Percentiles rank a stretch among this genome's conserved stretches.
These are phyloP conservation scores for Erysimum cheiranthoides DNA, from an alignment of 345 rosid species.

Conservation along the genomic window DNA sequence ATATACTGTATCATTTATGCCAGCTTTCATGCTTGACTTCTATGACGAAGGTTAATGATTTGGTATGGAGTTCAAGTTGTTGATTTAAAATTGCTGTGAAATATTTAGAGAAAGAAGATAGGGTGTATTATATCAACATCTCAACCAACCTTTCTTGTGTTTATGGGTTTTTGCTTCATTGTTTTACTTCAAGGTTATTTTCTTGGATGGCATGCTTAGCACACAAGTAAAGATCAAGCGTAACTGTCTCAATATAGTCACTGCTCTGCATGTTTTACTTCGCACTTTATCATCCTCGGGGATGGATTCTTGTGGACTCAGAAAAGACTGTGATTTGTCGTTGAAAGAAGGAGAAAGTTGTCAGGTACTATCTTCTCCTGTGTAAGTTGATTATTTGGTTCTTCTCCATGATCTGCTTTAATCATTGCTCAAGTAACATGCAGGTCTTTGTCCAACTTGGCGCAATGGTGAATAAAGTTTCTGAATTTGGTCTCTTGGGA, in stretches of 20 bases:
- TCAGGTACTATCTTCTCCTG: slow-evolving; percentile 54
- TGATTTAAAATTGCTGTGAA: slow-evolving; percentile 30
- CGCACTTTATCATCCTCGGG: slow-evolving; percentile 50
- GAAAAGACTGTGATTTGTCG: slow-evolving; percentile 38
- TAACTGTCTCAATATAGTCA: slow-evolving; percentile 66
- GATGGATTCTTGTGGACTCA: slow-evolving; percentile 40
- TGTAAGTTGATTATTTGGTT: slow-evolving; percentile 29
- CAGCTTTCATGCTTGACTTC: slow-evolving; percentile 60
- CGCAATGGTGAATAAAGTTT: slow-evolving; percentile 65
- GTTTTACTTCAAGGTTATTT: slow-evolving; percentile 55
- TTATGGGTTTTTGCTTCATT: slow-evolving; percentile 14
- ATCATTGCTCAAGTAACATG: slow-evolving; percentile 35
- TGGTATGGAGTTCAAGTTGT: slow-evolving; percentile 58
- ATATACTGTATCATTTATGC: slow-evolving; percentile 64
- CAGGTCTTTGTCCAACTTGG: slow-evolving; percentile 71
- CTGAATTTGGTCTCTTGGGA: slow-evolving; percentile 77
- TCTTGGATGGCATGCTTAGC: slow-evolving; percentile 59
- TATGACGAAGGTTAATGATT: slow-evolving; percentile 53
- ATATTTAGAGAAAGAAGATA: slow-evolving; percentile 20
- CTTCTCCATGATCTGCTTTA: slow-evolving; percentile 26
- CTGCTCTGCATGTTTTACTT: slow-evolving; percentile 59
- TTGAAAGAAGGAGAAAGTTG: slow-evolving; percentile 55
- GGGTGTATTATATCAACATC: slow-evolving; percentile 18
- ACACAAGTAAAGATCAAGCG: slow-evolving; percentile 60
- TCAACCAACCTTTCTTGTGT: slow-evolving; percentile 24